Evolutionary conservation across 306 rosid genomes (phyloP), one percentile per base, ranked within the genome.

Genomic region (Canavalia gladiata): DNA sequence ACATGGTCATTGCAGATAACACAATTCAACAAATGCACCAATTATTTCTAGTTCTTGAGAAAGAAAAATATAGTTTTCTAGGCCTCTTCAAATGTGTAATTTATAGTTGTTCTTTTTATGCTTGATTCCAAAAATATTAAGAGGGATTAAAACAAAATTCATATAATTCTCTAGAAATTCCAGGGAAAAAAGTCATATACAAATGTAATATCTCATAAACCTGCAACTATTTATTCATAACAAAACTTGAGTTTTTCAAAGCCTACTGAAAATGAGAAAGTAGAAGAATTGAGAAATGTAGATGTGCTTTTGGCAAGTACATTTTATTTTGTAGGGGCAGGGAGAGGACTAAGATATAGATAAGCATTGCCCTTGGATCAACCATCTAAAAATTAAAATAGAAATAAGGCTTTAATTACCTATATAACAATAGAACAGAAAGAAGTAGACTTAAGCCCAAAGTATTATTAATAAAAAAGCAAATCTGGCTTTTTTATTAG

Each of bases 201-300:
- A 60, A 55, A 52, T 18, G 42, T 8, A 64, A 64, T 35, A 49
- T 67, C 45, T 73, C 31, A 49, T n/a, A 31, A 55, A 56, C 45
- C 51, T 49, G 29, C 42, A 9, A n/a, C 60, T 13, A 59, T 75
- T 55, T 59, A 58, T 31, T 3, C 46, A 5, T 1, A 34, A 45
- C 49, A 75, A 43, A 58, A 62, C 28, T 62, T 5, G 51, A 59
- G 34, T 25, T 46, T 70, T 4, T 46, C 39, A 47, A 76, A 47
- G 34, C 72, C 46, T 25, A 8, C 46, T 7, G 13, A 69, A 79
- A 79, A 56, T 45, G 69, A 65, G 68, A 62, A 62, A 34, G 11
- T 54, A 41, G 68, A 64, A 63, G 65, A 60, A 46, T 49, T 18
- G 34, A 70, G 39, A 60, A 71, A 47, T 80, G 43, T 37, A 34